Evolutionary conservation across 176 grass and related monocot genomes (phyloP), one percentile per base, ranked within the genome.

Genomic region (Triticum monococcum): DNA sequence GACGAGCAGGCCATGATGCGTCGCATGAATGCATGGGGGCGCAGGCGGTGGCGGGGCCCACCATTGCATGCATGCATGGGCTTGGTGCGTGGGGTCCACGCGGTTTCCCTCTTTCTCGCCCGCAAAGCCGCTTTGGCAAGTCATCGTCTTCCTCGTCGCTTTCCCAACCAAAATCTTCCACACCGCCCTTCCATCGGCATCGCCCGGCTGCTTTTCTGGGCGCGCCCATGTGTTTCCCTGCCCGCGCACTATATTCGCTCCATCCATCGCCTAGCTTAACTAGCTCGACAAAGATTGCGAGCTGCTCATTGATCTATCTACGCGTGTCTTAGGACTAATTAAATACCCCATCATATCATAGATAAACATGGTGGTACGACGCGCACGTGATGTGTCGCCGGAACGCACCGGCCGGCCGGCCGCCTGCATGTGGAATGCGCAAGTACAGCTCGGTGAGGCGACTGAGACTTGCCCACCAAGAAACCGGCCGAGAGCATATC

Each of bases 381-480:
- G 52, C 54, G 59, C 60, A 80, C n/a, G 67, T 83, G 67, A 72
- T 72, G 81, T 83, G 81, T 72, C 67, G 81, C 32, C 7, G 22
- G 57, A 37, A 9, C 13, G 65, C 64, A 17, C 24, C 38, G 23
- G 31, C 14, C 28, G 14, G 8, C 65, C n/a, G 60, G 32, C 74
- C 36, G 20, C 33, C 35, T 38, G 33, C 10, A 57, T 3, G 54
- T 57, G 54, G 33, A 2, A 28, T 45, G 25, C 5, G 24, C 7
- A 48, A 23, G 35, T 20, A 83, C 86, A 88, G 80, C 80, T 64
- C 69, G 75, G 16, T 22, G 22, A 7, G 14, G 64, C 7, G 65
- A 40, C 3, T 72, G 71, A 38, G 50, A 20, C 81, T 89, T 85
- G 76, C 4, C 41, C 65, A 28, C 87, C 82, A 85, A 75, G 82